phyloP scores from a whole-genome alignment of 345 rosid genomes.

The Alliaria petiolata region DNA sequence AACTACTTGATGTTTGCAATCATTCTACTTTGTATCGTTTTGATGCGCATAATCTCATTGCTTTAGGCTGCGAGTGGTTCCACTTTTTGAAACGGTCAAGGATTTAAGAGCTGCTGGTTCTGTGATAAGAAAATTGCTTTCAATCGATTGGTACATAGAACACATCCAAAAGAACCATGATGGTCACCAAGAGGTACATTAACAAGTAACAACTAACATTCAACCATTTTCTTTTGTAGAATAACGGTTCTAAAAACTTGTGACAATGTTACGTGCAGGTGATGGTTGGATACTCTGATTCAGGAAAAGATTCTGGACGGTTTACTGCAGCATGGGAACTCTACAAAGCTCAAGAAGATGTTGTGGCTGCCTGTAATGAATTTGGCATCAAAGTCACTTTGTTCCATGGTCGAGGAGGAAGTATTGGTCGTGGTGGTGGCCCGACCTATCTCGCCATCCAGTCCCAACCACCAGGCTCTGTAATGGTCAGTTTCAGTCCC shows the following conservation, averaged over 20 bases:
- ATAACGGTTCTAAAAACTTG: not conserved
- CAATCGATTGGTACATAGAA: slow-evolving; percentile 90
- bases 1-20: not conserved
- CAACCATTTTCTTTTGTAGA: not conserved
- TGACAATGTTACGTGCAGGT: slow-evolving; percentile 44
- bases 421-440: slow-evolving; percentile 98
- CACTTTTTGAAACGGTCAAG: slow-evolving; percentile 89
- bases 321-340: slow-evolving; percentile 99
- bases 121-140: slow-evolving; percentile 74
- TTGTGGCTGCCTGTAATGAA: slow-evolving; percentile 90
- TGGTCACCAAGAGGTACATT: slow-evolving; percentile 84
- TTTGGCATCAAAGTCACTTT: slow-evolving; percentile 83
- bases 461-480: slow-evolving; percentile 98
- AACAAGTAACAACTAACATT: not conserved
- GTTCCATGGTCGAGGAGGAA: slow-evolving; percentile 98
- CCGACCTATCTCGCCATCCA: slow-evolving; percentile 96
- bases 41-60: not conserved
- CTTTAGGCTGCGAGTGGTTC: slow-evolving; percentile 83
- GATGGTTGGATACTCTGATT: slow-evolving; percentile 98
- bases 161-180: slow-evolving; percentile 74
- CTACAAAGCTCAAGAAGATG: slow-evolving; percentile 98
- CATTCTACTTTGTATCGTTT: not conserved
- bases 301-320: slow-evolving; percentile 99
- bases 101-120: slow-evolving; percentile 88
- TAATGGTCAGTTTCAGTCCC: slow-evolving; percentile 60